Conservation (phyloP, 139 green algal genomes). For the Chlamydomonas eustigma region DNA sequence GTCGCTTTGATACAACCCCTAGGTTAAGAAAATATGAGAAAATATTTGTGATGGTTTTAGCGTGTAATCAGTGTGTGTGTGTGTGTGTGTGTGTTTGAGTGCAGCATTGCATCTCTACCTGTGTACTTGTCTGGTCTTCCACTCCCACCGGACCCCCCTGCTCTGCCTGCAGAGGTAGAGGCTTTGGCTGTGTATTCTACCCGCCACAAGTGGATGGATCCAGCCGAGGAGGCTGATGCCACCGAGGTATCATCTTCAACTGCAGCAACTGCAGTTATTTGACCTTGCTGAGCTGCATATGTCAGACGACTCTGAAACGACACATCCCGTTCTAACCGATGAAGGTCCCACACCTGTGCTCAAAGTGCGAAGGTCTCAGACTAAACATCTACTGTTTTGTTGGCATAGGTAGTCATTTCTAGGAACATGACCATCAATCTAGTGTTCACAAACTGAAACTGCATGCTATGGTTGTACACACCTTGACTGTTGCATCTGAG, state of each 20-base stretch:
- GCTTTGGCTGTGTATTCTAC: constrained; percentile 58
- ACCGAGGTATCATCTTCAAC: constrained; percentile 60
- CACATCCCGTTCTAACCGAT: constrained; percentile 80
- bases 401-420: neutral
- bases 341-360: constrained; percentile 82
- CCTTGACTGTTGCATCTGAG: constrained; percentile 82
- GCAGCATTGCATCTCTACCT: neutral
- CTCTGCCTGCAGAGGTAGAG: constrained; percentile 14
- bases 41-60: no score
- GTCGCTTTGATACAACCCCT: neutral
- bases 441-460: neutral
- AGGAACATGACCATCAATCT: neutral
- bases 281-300: constrained; percentile 63
- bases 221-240: constrained; percentile 52
- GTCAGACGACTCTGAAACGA: constrained; percentile 79
- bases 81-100: no score
- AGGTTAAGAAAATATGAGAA: no score
- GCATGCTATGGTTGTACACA: constrained; percentile 10
- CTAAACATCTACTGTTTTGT: neutral
- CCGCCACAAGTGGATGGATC: constrained; percentile 80
- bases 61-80: no score
- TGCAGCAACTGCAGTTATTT: constrained; percentile 41
- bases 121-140: neutral
- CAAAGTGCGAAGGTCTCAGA: neutral
- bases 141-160: constrained; percentile 23